Conservation (phyloP, 306 rosid genomes). For the Abrus pulchellus region DNA sequence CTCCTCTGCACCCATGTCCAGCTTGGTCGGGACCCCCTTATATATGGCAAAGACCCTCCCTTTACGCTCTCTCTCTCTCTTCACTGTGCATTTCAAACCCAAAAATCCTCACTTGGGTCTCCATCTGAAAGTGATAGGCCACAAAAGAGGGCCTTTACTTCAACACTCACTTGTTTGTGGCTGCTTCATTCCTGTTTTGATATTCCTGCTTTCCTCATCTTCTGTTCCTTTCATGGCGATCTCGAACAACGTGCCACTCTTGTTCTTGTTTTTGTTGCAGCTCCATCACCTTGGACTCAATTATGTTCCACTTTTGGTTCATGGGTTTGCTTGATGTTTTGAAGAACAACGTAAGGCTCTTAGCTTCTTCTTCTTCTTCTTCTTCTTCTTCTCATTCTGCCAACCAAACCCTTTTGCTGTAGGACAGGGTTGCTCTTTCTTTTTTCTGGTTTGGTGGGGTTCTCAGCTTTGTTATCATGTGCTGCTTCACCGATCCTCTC, state of each 20-base stretch:
- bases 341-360: background rate
- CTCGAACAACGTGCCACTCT: constrained; percentile 50
- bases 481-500: constrained; percentile 44
- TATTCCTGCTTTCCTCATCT: constrained; percentile 13
- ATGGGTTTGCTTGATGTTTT: constrained; percentile 27
- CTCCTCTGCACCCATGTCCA: constrained; percentile 62
- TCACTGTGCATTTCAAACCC: constrained; percentile 54
- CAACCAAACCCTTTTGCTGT: background rate
- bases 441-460: constrained; percentile 42
- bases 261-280: background rate
- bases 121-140: constrained; percentile 70
- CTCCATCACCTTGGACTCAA: background rate
- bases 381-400: background rate
- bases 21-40: constrained; percentile 72
- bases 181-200: constrained; percentile 34
- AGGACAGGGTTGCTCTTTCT: background rate
- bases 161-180: constrained; percentile 39
- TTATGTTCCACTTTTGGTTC: constrained; percentile 30
- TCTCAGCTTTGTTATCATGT: constrained; percentile 36
- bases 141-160: constrained; percentile 55
- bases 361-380: background rate
- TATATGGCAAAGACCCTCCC: constrained; percentile 54
- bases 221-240: constrained; percentile 59
- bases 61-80: constrained; percentile 43
- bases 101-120: constrained; percentile 58